Conservation (phyloP, 306 rosid species). For the Prosopis cineraria region DNA sequence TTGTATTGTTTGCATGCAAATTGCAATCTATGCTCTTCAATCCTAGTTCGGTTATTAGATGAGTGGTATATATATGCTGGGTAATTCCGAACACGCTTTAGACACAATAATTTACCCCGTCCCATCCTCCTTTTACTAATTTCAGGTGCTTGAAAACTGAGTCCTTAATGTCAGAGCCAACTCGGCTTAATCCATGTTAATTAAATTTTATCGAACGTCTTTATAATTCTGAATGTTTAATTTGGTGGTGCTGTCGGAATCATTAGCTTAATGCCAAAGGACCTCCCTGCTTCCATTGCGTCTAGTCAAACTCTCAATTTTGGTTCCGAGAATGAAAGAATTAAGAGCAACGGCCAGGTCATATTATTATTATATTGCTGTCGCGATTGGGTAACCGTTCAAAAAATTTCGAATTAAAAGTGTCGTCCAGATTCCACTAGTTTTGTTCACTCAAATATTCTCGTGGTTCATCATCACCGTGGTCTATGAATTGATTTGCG, state of each 20-base stretch:
- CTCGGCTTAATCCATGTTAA: neutral
- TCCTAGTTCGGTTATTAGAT: no score
- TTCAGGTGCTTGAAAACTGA: neutral
- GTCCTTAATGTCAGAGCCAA: neutral
- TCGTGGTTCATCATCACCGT: neutral
- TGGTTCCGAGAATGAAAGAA: neutral
- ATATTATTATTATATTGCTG: neutral
- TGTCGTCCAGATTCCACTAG: neutral
- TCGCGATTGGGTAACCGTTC: constrained; percentile 6
- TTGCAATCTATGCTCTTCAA: neutral
- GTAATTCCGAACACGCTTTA: neutral
- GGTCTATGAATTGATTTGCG: neutral
- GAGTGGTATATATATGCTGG: no score
- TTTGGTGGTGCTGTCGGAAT: constrained; percentile 10
- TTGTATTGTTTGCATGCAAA: neutral
- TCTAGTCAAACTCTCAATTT: constrained; percentile 22
- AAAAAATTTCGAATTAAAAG: constrained; percentile 42
- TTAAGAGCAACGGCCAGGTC: neutral
- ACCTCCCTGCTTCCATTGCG: neutral
- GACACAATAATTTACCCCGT: neutral
- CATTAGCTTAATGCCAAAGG: neutral
- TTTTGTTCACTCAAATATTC: constrained; percentile 21
- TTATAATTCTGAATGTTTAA: neutral
- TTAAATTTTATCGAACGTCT: neutral
- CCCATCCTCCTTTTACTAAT: neutral